phyloP scores from a whole-genome alignment of 352 stramenopile genomes.

The Phytopythium mirpurense region DNA sequence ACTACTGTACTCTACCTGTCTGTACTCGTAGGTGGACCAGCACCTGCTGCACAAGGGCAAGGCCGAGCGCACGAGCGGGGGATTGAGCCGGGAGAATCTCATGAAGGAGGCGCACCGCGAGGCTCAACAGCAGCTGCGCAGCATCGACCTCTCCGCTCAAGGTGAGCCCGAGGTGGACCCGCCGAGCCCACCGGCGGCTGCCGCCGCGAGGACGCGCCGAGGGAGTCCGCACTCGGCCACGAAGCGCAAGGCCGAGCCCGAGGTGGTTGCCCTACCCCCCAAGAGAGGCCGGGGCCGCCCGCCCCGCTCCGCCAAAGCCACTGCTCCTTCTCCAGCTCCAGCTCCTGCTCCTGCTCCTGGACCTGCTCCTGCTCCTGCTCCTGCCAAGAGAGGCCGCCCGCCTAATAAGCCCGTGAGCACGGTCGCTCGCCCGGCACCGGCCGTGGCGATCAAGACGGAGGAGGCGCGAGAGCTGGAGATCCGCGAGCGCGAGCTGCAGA shows the following conservation, averaged over 20 bases:
- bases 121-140: slow-evolving; percentile 14
- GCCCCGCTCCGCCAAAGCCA: background rate
- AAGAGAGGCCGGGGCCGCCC: background rate
- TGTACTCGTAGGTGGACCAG: slow-evolving; percentile 22
- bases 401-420: background rate
- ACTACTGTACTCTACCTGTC: background rate
- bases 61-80: background rate
- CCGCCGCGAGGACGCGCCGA: background rate
- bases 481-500: slow-evolving; percentile 25
- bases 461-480: slow-evolving; percentile 4
- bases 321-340: too few species aligned
- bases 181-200: background rate
- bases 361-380: too few species aligned
- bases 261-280: background rate
- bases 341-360: too few species aligned
- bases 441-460: slow-evolving; percentile 11
- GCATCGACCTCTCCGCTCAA: slow-evolving; percentile 11
- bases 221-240: background rate
- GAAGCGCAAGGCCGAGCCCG: background rate
- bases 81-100: slow-evolving; percentile 25
- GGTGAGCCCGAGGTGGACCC: slow-evolving; percentile 1
- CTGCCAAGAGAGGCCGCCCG: background rate
- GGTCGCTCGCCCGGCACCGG: background rate
- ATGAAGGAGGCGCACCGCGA: slow-evolving; percentile 24
- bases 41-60: slow-evolving; percentile 27